These are phyloP conservation scores for Aspergillus alliaceus DNA, from an alignment of 2,329 filamentous ascomycete species.

Conservation along the genomic window DNA sequence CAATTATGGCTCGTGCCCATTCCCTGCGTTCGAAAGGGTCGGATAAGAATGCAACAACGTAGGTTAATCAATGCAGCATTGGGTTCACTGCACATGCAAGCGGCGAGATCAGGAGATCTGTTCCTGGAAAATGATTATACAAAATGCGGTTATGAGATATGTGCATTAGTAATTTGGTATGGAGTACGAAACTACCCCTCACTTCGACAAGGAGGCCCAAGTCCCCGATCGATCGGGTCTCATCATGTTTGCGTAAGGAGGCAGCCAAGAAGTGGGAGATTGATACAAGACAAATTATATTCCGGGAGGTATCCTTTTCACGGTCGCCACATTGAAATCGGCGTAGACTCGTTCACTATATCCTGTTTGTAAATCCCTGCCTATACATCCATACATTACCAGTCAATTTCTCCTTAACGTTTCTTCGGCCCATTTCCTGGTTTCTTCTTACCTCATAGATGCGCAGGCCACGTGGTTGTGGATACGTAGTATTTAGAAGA, in stretches of 20 bases:
- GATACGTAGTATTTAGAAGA: not conserved
- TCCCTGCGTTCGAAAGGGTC: not conserved
- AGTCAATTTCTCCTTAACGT: not conserved
- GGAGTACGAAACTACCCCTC: not conserved
- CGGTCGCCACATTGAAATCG: not conserved
- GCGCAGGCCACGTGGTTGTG: not conserved
- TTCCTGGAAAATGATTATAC: conserved; percentile 1
- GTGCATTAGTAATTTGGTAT: not conserved
- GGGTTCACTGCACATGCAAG: conserved; percentile 8
- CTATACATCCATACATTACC: not conserved
- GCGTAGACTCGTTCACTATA: no score
- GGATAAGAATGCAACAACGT: not conserved
- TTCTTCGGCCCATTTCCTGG: not conserved
- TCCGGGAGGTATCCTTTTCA: not conserved
- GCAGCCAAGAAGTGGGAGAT: not conserved
- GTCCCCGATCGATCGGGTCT: conserved; percentile 3
- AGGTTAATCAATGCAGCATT: not conserved
- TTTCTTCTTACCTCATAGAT: not conserved
- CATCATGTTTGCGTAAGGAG: conserved; percentile 3
- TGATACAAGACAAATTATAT: not conserved
- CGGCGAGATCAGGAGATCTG: conserved; percentile 5
- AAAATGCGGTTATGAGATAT: not conserved
- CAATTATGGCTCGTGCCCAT: not conserved
- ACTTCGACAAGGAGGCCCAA: not conserved
- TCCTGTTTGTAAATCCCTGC: no score